Base-by-base conservation (phyloP, 768 basidiomycete species). In the Hericium coralloides region DNA sequence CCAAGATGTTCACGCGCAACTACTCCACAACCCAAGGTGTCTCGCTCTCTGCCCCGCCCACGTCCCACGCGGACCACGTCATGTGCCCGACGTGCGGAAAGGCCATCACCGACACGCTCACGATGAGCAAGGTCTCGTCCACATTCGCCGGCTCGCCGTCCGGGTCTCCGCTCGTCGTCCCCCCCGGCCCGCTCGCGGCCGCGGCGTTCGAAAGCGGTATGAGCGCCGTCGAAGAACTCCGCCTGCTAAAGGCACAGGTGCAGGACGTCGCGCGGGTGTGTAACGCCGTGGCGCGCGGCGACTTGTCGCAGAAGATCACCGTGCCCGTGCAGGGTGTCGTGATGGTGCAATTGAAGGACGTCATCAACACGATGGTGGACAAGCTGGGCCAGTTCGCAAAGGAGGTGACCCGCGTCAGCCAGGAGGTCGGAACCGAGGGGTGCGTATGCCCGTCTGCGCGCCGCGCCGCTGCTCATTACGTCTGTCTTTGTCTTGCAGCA, bases 351-450 rank as follows among this genome's bases (percentile, higher is more conserved):
- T 71, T 80, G 55, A 79, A 79, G 64, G 77, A 74, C 55, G 72
- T 74, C 54, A 75, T 76, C 64, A 75, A 75, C 57, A 66, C 65
- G 41, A 72, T 73, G 82, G 82, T 58, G 57, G 82, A 83, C 65
- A 77, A 80, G 62, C 76, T 95, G 23, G 83, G 85, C 54, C 85
- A 88, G 63, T 95, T 95, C 68, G 92, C 93, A 37, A 84, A 84
- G 66, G 90, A 92, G 66, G 90, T 92, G 20, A 92, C 90, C 52
- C 80, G 91, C 58, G 87, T 89, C 51, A 79, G 79, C 55, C 84
- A 85, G 67, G 87, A 89, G 66, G 92, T 95, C 66, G 87, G 87
- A 15, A 88, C 84, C 47, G 84, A 86, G 73, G 63, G 63, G 64
- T 65, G 18, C 31, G 59, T 60, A n/a, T 14, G 17, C 43, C 20